Evolutionary conservation across 306 rosid species (phyloP), one percentile per base, ranked within the genome.

Genomic region (Medicago lupulina): DNA sequence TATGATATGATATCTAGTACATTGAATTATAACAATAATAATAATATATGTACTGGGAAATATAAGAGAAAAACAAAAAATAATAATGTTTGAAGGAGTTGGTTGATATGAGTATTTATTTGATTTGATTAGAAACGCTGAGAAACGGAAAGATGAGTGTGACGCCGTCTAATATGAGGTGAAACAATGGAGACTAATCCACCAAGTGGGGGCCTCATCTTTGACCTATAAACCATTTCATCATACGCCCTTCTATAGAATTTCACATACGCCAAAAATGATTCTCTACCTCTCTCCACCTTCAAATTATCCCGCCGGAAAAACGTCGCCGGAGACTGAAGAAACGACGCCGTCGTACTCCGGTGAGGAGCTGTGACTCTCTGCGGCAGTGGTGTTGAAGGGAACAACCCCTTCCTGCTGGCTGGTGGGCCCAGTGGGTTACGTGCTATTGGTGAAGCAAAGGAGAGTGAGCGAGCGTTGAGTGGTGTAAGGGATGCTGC

Each of bases 141-240:
- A 0, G 98, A 95, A 46, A 90, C 80, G 0, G 98, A 95, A 71
- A 90, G 67, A 23, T 61, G 67, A 16, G 43, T 85, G 91, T 95
- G 97, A 66, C 96, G 96, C 11, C 97, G 91, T 79, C 92, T 83
- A 8, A 90, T 14, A 11, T 95, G 92, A 0, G 97, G 97, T 12
- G 97, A 89, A 36, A 90, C 98, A 17, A 92, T 92, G 83, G 99
- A 96, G 79, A 95, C 88, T 40, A 95, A 90, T 25, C 99, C 99
- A 3, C 99, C 99, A 0, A 92, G 96, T 69, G 98, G 98, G 70
- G 98, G 97, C 84, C 93, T 61, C 98, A 93, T 93, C 92, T 93
- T 93, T 59, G 98, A 89, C 89, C 98, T 77, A 76, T 93, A 93
- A 0, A 91, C 67, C 97, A 93, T 91, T 85, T 93, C 98, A 13